Percentiles rank a stretch among this genome's conserved stretches.
phyloP scores from a whole-genome alignment of 208 protist genomes.

The Trypanosoma melophagium region DNA sequence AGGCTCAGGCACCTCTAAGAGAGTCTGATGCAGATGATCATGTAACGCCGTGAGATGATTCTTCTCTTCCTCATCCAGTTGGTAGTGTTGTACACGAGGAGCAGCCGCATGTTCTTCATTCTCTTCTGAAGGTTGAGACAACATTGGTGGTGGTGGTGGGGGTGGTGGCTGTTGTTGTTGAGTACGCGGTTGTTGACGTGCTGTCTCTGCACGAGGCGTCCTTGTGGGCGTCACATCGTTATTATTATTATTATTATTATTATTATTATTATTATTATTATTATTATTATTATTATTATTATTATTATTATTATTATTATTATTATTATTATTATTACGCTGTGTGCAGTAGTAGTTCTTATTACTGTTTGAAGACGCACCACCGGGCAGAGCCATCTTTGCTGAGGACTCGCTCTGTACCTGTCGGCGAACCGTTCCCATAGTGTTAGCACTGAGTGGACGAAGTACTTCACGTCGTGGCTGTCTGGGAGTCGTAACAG shows the following conservation, averaged over 20 bases:
- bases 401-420: constrained; percentile 7
- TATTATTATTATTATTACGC: constrained; percentile 3
- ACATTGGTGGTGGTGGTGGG: too few relatives aligned
- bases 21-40: constrained; percentile 66
- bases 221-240: neutral
- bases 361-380: constrained; percentile 8
- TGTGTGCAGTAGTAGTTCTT: too few relatives aligned
- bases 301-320: neutral
- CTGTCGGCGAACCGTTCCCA: constrained; percentile 14
- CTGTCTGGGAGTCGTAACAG: constrained; percentile 9
- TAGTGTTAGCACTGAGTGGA: constrained; percentile 44
- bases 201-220: constrained; percentile 2
- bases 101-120: neutral
- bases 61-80: constrained; percentile 43
- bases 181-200: neutral
- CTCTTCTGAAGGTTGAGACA: neutral
- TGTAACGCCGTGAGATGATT: constrained; percentile 63
- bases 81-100: constrained; percentile 6
- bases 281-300: too few relatives aligned
- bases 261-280: constrained; percentile 35
- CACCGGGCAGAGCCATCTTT: constrained; percentile 7
- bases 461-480: constrained; percentile 49
- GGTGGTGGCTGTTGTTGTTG: too few relatives aligned
- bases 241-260: constrained; percentile 8
- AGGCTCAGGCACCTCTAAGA: constrained; percentile 16